A percentile compares a stretch with the other conserved stretches of the same genome.
Evolutionary conservation across 139 green algal species (phyloP).

Genomic region (Tetratostichococcus sp.): DNA sequence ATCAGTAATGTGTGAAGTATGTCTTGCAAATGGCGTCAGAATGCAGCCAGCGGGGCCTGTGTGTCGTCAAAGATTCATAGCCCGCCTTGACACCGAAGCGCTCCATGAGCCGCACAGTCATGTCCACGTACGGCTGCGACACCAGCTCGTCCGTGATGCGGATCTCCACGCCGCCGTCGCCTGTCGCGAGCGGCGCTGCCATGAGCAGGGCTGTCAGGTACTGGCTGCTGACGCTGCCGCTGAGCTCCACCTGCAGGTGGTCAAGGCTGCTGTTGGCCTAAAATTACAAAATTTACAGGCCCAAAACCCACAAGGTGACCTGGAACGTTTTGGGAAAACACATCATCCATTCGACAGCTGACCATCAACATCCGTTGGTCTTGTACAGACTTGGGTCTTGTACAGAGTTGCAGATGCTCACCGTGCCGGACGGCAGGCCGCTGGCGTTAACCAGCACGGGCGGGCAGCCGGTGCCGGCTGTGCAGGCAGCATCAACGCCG

Average conservation of each 20-base stretch:
- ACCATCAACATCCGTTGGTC: too few species aligned
- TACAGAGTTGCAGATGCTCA: too few species aligned
- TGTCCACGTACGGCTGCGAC: constrained; percentile 95
- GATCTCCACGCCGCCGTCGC: constrained; percentile 61
- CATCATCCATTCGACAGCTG: too few species aligned
- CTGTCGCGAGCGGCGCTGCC: constrained; percentile 84
- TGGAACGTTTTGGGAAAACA: too few species aligned
- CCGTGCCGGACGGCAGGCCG: constrained; percentile 80
- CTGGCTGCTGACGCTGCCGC: constrained; percentile 78
- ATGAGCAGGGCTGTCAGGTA: constrained; percentile 98
- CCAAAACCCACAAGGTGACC: too few species aligned
- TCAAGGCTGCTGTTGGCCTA: too few species aligned
- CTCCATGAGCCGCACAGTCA: constrained; percentile 98
- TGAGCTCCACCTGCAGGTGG: constrained; percentile 56
- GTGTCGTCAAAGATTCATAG: too few species aligned
- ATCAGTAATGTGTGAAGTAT: too few species aligned
- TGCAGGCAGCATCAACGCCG: constrained; percentile 88
- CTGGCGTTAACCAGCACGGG: constrained; percentile 80
- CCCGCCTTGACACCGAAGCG: constrained; percentile 73
- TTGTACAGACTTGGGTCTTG: too few species aligned
- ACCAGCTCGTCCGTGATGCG: constrained; percentile 93
- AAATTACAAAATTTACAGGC: background rate
- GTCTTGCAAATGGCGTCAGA: too few species aligned
- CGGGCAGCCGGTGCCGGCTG: constrained; percentile 91
- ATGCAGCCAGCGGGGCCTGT: too few species aligned